A percentile compares a stretch with the other conserved stretches of the same genome.
Conservation (phyloP, 225 moss, liverwort and hornwort genomes). For the Ulota crispa region DNA sequence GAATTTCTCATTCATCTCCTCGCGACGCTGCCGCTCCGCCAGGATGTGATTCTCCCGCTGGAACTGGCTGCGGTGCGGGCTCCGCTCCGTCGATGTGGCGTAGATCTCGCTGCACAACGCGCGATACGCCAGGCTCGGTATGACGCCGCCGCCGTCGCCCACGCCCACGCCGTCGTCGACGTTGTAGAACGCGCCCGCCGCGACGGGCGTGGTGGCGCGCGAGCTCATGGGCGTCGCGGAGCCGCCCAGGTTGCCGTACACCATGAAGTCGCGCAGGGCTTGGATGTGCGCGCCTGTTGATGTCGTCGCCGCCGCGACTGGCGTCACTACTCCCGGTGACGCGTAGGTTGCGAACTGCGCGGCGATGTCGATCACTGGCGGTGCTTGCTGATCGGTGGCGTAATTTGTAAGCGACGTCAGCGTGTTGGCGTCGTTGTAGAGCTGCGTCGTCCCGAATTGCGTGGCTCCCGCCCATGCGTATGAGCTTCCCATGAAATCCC, state of each 20-base stretch:
- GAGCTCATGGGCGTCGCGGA: slow-evolving; percentile 30
- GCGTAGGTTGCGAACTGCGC: slow-evolving; percentile 37
- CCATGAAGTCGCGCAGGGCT: slow-evolving; percentile 96
- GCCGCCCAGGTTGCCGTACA: slow-evolving; percentile 50
- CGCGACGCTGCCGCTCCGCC: slow-evolving; percentile 89
- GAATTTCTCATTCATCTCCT: slow-evolving; percentile 99
- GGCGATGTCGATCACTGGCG: slow-evolving; percentile 1
- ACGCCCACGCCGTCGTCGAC: slow-evolving; percentile 33
- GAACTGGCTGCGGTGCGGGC: slow-evolving; percentile 92
- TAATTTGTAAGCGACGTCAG: slow-evolving; percentile 9
- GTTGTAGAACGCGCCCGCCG: slow-evolving; percentile 31
- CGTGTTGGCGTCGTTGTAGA: slow-evolving; percentile 44
- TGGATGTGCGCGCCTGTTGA: slow-evolving; percentile 60
- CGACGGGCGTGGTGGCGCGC: slow-evolving; percentile 21
- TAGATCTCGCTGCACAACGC: slow-evolving; percentile 78
- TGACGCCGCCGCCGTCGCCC: slow-evolving; percentile 16
- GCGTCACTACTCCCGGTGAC: slow-evolving; percentile 23
- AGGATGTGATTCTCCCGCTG: slow-evolving; percentile 97
- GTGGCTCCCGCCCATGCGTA: slow-evolving; percentile 19
- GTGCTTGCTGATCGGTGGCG: not conserved
- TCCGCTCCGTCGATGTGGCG: slow-evolving; percentile 64
- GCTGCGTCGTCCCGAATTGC: not conserved
- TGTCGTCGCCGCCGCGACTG: slow-evolving; percentile 23
- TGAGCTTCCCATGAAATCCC: slow-evolving; percentile 41
- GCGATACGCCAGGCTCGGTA: slow-evolving; percentile 66